These are phyloP conservation scores for Adiantum capillusveneris DNA, from an alignment of 75 land plant genomes.

Conservation along the genomic window DNA sequence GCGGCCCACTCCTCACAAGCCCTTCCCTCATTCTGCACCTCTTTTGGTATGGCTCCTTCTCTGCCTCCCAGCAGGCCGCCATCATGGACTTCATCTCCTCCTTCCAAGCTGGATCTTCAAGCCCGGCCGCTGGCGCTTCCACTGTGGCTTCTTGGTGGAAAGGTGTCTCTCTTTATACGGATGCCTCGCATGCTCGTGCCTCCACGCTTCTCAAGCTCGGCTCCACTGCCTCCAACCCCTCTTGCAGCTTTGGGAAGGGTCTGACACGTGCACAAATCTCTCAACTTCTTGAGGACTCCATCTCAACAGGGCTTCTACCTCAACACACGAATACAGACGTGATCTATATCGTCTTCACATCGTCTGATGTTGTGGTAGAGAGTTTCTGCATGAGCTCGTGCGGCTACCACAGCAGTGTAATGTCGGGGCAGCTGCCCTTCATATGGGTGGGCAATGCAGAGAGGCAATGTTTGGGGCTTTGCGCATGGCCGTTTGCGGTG, in stretches of 20 bases:
- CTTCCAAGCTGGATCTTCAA: conserved; percentile 3
- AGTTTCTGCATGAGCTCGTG: conserved; percentile 15
- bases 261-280: too few species aligned
- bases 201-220: neutral
- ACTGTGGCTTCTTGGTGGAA: conserved; percentile 35
- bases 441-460: conserved; percentile 35
- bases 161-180: conserved; percentile 17
- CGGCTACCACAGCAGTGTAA: neutral
- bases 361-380: conserved; percentile 52
- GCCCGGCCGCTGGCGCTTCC: conserved; percentile 1
- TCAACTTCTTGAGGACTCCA: too few species aligned
- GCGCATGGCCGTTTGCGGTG: conserved; percentile 39
- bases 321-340: neutral
- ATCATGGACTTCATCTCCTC: conserved; percentile 42
- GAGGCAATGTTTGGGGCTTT: conserved; percentile 30
- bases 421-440: conserved; percentile 2
- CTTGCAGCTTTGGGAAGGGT: neutral
- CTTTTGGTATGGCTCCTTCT: conserved; percentile 47
- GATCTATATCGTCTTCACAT: conserved; percentile 44
- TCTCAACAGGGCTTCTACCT: too few species aligned
- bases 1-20: conserved; percentile 32
- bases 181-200: neutral
- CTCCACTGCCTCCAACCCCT: neutral
- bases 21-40: conserved; percentile 23
- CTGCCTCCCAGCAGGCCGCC: conserved; percentile 29